phyloP scores from a whole-genome alignment of 31 red algal species.

The Asparagopsis taxiformis region DNA sequence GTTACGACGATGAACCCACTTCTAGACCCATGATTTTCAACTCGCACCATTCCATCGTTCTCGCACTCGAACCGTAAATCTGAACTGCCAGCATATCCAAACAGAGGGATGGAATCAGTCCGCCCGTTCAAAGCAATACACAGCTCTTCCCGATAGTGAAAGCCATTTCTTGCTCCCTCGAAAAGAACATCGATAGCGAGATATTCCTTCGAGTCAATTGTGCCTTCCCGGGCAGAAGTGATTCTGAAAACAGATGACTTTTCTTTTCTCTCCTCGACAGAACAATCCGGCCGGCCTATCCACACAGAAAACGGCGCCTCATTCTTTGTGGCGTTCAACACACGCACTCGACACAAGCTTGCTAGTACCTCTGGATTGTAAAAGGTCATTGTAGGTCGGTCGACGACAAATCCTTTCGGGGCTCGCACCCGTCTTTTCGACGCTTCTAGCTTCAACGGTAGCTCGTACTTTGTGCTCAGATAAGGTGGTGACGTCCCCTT shows the following conservation, averaged over 20 bases:
- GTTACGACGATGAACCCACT: constrained; percentile 47
- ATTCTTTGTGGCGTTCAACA: constrained; percentile 31
- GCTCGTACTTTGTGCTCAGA: background rate
- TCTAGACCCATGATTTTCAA: constrained; percentile 25
- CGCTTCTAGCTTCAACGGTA: background rate
- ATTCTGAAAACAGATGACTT: constrained; percentile 2
- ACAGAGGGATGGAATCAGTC: constrained; percentile 37
- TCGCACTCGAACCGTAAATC: constrained; percentile 14
- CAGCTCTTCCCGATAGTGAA: constrained; percentile 25
- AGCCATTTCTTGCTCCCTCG: constrained; percentile 1
- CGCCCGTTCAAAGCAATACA: constrained; percentile 22
- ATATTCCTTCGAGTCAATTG: constrained; percentile 19
- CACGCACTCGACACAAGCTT: constrained; percentile 20
- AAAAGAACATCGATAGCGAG: constrained; percentile 34
- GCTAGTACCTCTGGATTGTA: constrained; percentile 19
- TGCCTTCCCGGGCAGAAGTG: background rate
- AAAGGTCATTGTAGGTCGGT: constrained; percentile 60
- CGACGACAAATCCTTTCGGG: constrained; percentile 26
- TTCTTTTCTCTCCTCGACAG: background rate
- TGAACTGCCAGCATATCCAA: constrained; percentile 53
- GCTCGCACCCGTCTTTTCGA: constrained; percentile 10
- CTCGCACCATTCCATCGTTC: constrained; percentile 1
- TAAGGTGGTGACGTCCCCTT: background rate
- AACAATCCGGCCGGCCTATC: constrained; percentile 8
- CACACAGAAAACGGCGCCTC: constrained; percentile 18